Conservation (phyloP, 371 early-diverging fungal genomes). For the Haplosporangium sp. region DNA sequence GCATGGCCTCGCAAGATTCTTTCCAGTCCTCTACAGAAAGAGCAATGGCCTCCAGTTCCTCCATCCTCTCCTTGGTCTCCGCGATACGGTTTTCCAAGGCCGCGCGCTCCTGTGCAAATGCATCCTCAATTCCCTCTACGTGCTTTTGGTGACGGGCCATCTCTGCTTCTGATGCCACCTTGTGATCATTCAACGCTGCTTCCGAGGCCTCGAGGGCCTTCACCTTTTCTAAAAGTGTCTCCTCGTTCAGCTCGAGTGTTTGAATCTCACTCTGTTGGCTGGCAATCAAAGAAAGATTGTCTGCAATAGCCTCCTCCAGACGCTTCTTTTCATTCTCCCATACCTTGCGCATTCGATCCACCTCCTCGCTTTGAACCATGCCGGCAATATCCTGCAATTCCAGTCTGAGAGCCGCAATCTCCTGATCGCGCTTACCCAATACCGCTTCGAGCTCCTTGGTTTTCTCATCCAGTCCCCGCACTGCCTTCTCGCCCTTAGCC, state of each 20-base stretch:
- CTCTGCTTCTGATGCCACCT: conserved; percentile 42
- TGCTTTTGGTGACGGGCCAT: conserved; percentile 56
- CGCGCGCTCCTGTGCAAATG: conserved; percentile 59
- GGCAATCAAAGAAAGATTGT: conserved; percentile 49
- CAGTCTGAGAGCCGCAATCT: conserved; percentile 37
- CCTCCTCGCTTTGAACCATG: conserved; percentile 54
- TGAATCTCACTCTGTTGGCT: conserved; percentile 54
- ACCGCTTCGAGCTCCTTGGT: conserved; percentile 61
- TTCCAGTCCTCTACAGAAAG: conserved; percentile 46
- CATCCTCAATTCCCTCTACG: conserved; percentile 60
- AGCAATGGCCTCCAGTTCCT: conserved; percentile 38
- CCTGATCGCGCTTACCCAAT: conserved; percentile 61
- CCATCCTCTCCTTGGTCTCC: conserved; percentile 36
- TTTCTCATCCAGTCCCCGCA: conserved; percentile 57
- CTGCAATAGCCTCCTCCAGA: conserved; percentile 60
- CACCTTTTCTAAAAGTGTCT: conserved; percentile 52
- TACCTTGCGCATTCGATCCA: conserved; percentile 56
- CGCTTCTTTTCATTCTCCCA: conserved; percentile 70
- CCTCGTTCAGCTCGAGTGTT: conserved; percentile 55
- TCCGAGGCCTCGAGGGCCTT: conserved; percentile 52
- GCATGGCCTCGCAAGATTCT: conserved; percentile 50
- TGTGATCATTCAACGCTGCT: conserved; percentile 15
- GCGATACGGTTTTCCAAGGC: conserved; percentile 38
- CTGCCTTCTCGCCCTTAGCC: conserved; percentile 36
- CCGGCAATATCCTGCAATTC: conserved; percentile 61